Conservation (phyloP, 169 alveolate genomes). For the Besnoitia besnoiti region DNA sequence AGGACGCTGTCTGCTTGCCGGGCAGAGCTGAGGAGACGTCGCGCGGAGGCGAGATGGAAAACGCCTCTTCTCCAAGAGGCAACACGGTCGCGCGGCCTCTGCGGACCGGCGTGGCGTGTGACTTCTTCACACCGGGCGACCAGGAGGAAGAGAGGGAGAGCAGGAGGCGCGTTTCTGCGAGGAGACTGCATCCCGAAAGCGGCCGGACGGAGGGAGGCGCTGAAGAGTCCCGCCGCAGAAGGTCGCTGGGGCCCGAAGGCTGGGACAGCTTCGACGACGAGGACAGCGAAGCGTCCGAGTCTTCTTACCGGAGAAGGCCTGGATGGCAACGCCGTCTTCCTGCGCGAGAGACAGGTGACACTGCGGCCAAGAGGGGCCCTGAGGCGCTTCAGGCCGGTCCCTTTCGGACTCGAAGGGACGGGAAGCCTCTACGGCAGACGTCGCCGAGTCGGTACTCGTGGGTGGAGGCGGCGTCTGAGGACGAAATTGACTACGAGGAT, state of each 20-base stretch:
- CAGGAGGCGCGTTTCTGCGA: neutral
- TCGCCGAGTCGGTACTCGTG: neutral
- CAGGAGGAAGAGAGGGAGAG: neutral
- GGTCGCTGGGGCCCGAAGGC: conserved; percentile 25
- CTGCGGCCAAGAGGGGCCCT: too few species aligned
- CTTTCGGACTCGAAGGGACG: neutral
- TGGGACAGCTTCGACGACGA: conserved; percentile 30
- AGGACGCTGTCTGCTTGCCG: neutral
- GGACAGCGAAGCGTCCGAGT: conserved; percentile 12
- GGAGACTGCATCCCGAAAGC: neutral
- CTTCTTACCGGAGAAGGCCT: neutral
- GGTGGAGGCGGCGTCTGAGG: neutral
- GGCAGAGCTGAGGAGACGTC: neutral
- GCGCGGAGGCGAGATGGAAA: neutral
- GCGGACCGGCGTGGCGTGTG: neutral
- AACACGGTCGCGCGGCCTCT: too few species aligned
- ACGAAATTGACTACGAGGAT: neutral
- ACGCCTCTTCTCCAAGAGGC: neutral
- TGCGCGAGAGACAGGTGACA: neutral
- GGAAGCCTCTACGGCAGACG: neutral
- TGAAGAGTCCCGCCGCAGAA: neutral
- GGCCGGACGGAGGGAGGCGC: neutral
- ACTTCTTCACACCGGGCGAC: neutral
- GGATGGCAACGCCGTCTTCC: too few species aligned
- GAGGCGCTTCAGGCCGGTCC: too few species aligned